A percentile compares a stretch with the other conserved stretches of the same genome.
Evolutionary conservation across 306 rosid genomes (phyloP).

Genomic region (Sicyos edulis): DNA sequence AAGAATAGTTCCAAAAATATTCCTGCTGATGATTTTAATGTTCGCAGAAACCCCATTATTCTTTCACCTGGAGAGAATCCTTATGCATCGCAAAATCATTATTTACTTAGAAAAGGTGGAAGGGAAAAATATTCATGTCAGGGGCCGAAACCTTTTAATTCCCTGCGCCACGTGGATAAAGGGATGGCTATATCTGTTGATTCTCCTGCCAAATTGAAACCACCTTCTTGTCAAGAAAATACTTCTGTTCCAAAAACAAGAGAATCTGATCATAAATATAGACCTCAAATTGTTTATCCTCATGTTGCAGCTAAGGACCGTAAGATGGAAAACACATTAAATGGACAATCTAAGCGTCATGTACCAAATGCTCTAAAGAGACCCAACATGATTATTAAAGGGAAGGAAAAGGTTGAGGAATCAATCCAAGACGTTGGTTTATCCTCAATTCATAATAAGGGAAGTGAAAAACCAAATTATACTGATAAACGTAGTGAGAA

Average conservation of each 20-base stretch:
- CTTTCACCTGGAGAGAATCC: conserved; percentile 35
- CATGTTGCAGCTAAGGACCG: conserved; percentile 28
- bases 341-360: conserved; percentile 25
- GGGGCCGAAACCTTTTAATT: conserved; percentile 33
- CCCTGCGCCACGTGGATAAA: conserved; percentile 36
- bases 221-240: conserved; percentile 33
- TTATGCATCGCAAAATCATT: conserved; percentile 31
- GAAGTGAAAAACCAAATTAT: conserved; percentile 33
- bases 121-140: conserved; percentile 29
- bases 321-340: conserved; percentile 29
- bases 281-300: conserved; percentile 21
- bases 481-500: conserved; percentile 31
- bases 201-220: conserved; percentile 28
- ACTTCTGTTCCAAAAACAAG: conserved; percentile 35
- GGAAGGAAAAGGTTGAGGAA: conserved; percentile 45
- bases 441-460: conserved; percentile 39
- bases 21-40: conserved; percentile 30
- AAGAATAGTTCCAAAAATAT: conserved; percentile 24
- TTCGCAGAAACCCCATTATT: conserved; percentile 26
- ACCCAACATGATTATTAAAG: conserved; percentile 35
- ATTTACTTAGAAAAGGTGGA: conserved; percentile 48
- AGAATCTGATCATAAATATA: conserved; percentile 38
- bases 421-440: conserved; percentile 31
- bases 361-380: conserved; percentile 34
- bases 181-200: conserved; percentile 41